Evolutionary conservation across 768 basidiomycete species (phyloP), one percentile per base, ranked within the genome.

Genomic region (Hysterangium stoloniferum): DNA sequence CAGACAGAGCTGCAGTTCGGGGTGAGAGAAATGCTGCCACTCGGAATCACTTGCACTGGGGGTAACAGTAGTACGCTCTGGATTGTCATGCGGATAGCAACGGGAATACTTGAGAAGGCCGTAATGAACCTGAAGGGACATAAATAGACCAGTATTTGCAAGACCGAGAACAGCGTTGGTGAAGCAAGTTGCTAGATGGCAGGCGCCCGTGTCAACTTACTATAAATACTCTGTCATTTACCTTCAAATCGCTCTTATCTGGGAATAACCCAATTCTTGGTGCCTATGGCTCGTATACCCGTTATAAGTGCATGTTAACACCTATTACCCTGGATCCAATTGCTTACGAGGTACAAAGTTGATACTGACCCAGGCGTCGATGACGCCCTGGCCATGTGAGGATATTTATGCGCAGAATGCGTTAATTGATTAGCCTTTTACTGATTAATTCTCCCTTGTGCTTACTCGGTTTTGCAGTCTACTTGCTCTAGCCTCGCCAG

Each of bases 341-440:
- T 13, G 34, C 29, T 33, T 31, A 29, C 27, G 22, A 31, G 13
- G 11, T 31, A 17, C 27, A 15, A 58, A 89, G 86, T 89, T 59
- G 88, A 90, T 57, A 86, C 86, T 24, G 89, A 93, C 61, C 86
- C 89, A 6, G 90, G 90, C 29, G 82, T 90, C 3, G 90, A 93
- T 60, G 90, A 93, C 62, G 70, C 74, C 22, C 57, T 90, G 45
- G 88, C 88, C 25, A 79, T 93, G 87, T 84, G 52, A 52, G 80
- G 64, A 25, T 52, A 48, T n/a, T 3, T n/a, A n/a, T 25, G 35
- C 24, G 24, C 12, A 17, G 22, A 44, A 20, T 28, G n/a, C 28
- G 6, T 28, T 9, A 6, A n/a, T 24, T 44, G 22, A 27, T 22
- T 25, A n/a, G 19, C n/a, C 19, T 33, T 4, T 29, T n/a, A n/a